These are phyloP conservation scores for Mrakia blollopis DNA, from an alignment of 768 basidiomycete genomes.

Conservation along the genomic window DNA sequence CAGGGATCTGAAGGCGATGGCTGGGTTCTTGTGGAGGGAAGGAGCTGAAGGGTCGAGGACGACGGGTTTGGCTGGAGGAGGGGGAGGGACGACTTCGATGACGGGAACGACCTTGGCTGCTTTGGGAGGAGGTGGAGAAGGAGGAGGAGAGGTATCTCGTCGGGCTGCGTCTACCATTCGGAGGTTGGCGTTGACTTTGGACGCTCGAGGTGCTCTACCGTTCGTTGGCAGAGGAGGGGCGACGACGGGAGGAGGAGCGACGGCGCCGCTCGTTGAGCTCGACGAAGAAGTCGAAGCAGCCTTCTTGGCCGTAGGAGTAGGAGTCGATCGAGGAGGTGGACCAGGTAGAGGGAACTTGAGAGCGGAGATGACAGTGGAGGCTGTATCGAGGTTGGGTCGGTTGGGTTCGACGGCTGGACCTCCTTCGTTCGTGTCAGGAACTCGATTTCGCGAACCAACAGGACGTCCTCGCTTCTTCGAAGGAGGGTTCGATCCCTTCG, in stretches of 20 bases:
- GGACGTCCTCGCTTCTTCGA: background rate
- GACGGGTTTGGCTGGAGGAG: background rate
- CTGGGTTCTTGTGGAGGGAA: slow-evolving; percentile 24
- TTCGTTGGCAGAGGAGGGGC: background rate
- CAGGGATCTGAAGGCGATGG: background rate
- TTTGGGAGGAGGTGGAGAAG: background rate
- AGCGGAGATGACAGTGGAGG: slow-evolving; percentile 13
- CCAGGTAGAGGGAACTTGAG: slow-evolving; percentile 17
- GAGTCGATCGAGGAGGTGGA: background rate
- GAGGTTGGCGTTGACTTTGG: slow-evolving; percentile 8
- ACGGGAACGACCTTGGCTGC: background rate
- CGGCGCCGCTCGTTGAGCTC: too few relatives aligned
- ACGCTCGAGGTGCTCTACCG: slow-evolving; percentile 1
- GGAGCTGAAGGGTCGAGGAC: background rate
- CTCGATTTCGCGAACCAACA: background rate
- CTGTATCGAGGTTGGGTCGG: background rate
- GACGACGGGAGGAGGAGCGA: background rate
- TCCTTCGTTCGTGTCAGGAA: background rate
- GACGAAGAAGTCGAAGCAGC: slow-evolving; percentile 14
- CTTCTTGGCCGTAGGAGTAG: background rate
- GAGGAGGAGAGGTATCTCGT: background rate
- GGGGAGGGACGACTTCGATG: background rate
- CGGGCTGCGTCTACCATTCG: background rate
- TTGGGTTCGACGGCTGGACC: background rate
- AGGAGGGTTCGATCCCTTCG: too few relatives aligned